phyloP scores from a whole-genome alignment of 2,329 filamentous ascomycete genomes.

The Aspergillus fumigatiaffinis region DNA sequence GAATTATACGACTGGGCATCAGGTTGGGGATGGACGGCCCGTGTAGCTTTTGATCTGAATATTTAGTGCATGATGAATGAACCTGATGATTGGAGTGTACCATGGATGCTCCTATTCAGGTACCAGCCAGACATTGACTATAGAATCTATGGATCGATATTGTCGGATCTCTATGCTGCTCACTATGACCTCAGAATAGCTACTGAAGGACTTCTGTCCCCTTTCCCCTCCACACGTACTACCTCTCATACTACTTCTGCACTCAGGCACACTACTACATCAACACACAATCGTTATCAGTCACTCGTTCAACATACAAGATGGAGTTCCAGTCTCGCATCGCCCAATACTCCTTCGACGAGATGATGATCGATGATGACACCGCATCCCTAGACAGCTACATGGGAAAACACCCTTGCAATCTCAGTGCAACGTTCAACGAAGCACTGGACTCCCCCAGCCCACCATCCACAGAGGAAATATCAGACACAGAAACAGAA shows the following conservation, averaged over 20 bases:
- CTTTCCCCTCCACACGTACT: no score
- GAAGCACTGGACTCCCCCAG: not conserved
- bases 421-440: not conserved
- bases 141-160: not conserved
- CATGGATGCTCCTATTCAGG: not conserved
- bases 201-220: not conserved
- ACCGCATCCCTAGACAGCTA: not conserved
- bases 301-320: not conserved
- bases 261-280: not conserved
- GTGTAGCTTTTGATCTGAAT: conserved; percentile 1
- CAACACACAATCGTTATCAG: not conserved
- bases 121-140: not conserved
- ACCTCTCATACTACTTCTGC: not conserved
- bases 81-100: not conserved
- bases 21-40: conserved; percentile 24
- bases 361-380: not conserved
- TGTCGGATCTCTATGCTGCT: not conserved
- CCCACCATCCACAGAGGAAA: not conserved
- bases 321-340: not conserved
- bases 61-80: not conserved
- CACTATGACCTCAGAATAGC: not conserved
- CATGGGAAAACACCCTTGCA: not conserved
- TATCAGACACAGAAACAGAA: not conserved
- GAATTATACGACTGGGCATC: conserved; percentile 19
- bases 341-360: not conserved